Conservation (phyloP, 371 early-diverging fungal species). For the Rhizopus microsporus region DNA sequence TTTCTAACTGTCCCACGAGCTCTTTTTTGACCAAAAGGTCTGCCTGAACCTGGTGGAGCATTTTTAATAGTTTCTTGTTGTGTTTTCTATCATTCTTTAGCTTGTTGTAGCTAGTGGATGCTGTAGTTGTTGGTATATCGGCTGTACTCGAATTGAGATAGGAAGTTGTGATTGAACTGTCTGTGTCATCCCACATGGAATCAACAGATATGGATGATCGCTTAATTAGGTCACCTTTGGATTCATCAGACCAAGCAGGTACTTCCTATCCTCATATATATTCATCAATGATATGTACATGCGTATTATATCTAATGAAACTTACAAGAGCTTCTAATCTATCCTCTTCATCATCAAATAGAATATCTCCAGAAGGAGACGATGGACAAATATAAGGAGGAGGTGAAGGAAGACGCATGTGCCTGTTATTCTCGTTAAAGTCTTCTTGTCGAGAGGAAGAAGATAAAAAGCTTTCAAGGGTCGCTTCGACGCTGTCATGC, state of each 20-base stretch:
- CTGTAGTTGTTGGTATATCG: conserved; percentile 19
- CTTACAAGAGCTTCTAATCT: conserved; percentile 49
- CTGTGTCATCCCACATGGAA: conserved; percentile 46
- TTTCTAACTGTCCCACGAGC: conserved; percentile 57
- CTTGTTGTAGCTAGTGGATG: conserved; percentile 1
- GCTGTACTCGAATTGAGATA: conserved; percentile 42
- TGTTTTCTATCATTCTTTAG: conserved; percentile 23
- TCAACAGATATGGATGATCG: conserved; percentile 47
- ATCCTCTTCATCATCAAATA: conserved; percentile 21
- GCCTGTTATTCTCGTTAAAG: background rate
- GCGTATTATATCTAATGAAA: background rate
- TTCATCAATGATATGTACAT: background rate
- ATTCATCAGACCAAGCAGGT: conserved; percentile 46
- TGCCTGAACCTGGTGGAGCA: conserved; percentile 67
- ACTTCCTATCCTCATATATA: conserved; percentile 28
- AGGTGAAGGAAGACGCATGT: background rate
- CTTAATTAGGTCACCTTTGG: conserved; percentile 26
- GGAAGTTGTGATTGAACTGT: conserved; percentile 39
- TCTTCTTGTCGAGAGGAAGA: background rate
- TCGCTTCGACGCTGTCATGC: conserved; percentile 4
- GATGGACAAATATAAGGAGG: background rate
- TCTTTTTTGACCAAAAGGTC: conserved; percentile 65
- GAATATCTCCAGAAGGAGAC: background rate
- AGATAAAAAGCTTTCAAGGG: conserved; percentile 2
- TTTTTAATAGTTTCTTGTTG: conserved; percentile 36